Conservation (phyloP, 306 rosid genomes). For the Clitoria ternatea region DNA sequence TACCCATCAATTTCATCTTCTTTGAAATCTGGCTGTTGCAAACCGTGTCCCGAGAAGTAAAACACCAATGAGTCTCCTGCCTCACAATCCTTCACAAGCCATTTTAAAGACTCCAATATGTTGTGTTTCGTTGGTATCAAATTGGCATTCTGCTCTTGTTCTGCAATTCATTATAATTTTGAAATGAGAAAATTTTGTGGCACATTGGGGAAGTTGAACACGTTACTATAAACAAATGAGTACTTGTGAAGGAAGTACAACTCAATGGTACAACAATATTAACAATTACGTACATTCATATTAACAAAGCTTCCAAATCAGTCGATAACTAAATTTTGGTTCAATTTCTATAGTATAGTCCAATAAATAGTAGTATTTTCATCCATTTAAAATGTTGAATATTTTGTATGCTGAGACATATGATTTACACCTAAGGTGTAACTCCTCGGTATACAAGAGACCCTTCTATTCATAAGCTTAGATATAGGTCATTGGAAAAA, state of each 20-base stretch:
- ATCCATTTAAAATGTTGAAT: neutral
- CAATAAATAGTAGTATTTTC: neutral
- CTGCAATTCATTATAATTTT: conserved; percentile 28
- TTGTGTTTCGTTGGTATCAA: conserved; percentile 62
- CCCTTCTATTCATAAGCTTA: no score
- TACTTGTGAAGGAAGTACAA: neutral
- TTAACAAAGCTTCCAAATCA: neutral
- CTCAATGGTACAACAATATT: neutral
- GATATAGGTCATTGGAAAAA: no score
- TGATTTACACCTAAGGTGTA: no score
- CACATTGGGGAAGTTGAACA: neutral
- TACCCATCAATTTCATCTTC: conserved; percentile 64
- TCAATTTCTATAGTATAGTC: neutral
- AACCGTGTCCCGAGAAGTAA: conserved; percentile 88
- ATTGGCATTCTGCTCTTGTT: conserved; percentile 23
- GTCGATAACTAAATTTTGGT: neutral
- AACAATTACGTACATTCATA: neutral
- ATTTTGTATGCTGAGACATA: no score
- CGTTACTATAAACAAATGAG: neutral
- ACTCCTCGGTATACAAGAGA: no score
- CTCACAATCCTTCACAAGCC: conserved; percentile 73
- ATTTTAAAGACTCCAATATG: conserved; percentile 50
- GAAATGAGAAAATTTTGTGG: neutral
- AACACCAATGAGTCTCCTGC: conserved; percentile 68
- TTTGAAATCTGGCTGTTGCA: conserved; percentile 57